Conservation (phyloP, 768 basidiomycete genomes). For the Favolaschia claudopus region DNA sequence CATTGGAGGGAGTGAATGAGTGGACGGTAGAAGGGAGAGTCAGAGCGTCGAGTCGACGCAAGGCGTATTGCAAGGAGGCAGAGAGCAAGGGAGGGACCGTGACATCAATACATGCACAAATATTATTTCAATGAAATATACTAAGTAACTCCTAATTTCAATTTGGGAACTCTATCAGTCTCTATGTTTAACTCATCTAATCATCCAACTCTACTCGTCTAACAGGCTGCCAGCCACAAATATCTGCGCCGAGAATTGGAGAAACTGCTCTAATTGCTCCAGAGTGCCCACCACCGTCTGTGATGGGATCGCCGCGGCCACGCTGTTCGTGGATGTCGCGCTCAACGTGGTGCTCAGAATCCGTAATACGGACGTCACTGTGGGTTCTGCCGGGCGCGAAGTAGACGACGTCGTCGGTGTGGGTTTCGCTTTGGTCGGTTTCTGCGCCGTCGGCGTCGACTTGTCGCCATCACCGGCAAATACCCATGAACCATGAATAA, state of each 20-base stretch:
- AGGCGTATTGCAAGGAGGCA: constrained; percentile 20
- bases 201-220: no score
- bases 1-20: constrained; percentile 10
- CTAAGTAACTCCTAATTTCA: no score
- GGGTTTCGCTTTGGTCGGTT: constrained; percentile 26
- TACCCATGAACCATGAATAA: constrained; percentile 64
- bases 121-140: no score
- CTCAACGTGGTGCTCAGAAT: neutral
- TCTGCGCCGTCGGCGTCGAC: constrained; percentile 26
- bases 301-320: no score
- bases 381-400: constrained; percentile 17
- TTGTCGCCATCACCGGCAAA: constrained; percentile 39
- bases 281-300: no score
- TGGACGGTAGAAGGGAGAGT: constrained; percentile 11
- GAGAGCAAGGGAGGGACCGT: neutral
- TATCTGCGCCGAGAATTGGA: no score
- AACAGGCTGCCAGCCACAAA: no score
- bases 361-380: constrained; percentile 21
- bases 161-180: no score
- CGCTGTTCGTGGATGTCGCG: no score
- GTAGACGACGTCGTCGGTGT: constrained; percentile 29
- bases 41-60: neutral
- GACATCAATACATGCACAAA: neutral
- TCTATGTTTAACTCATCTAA: no score
- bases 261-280: no score